These are phyloP conservation scores for Phytopythium litorale DNA, from an alignment of 352 stramenopile species.

Conservation along the genomic window DNA sequence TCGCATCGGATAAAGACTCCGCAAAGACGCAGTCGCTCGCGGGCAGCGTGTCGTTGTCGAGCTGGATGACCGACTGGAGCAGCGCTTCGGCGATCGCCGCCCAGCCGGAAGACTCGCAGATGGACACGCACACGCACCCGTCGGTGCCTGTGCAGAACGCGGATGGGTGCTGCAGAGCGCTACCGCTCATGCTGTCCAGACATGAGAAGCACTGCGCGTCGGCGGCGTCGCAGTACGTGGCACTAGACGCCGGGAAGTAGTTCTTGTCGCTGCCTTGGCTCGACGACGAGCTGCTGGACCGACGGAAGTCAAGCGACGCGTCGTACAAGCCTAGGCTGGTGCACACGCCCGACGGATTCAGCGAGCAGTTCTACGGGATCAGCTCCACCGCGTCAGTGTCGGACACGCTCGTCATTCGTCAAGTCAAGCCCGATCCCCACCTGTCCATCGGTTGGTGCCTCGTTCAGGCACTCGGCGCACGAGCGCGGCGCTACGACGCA, in stretches of 20 bases:
- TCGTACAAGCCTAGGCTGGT: constrained; percentile 4
- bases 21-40: constrained; percentile 13
- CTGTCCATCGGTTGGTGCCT: constrained; percentile 8
- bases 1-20: constrained; percentile 2
- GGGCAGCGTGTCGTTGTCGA: constrained; percentile 20
- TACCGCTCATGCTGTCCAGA: constrained; percentile 2
- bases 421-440: neutral
- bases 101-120: constrained; percentile 31
- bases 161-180: constrained; percentile 30
- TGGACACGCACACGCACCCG: constrained; percentile 31
- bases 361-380: neutral
- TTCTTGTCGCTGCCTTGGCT: constrained; percentile 14
- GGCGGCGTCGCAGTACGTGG: constrained; percentile 31
- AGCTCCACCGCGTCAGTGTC: neutral
- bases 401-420: neutral
- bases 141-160: constrained; percentile 24
- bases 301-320: constrained; percentile 1
- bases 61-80: constrained; percentile 16
- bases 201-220: constrained; percentile 36
- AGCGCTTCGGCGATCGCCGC: constrained; percentile 28
- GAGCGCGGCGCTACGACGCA: constrained; percentile 14
- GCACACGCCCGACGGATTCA: constrained; percentile 7
- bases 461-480: constrained; percentile 28
- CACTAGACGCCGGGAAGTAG: constrained; percentile 21
- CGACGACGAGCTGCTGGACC: neutral